Evolutionary conservation across 345 rosid species (phyloP), one percentile per base, ranked within the genome.

Genomic region (Salix suchowensis): DNA sequence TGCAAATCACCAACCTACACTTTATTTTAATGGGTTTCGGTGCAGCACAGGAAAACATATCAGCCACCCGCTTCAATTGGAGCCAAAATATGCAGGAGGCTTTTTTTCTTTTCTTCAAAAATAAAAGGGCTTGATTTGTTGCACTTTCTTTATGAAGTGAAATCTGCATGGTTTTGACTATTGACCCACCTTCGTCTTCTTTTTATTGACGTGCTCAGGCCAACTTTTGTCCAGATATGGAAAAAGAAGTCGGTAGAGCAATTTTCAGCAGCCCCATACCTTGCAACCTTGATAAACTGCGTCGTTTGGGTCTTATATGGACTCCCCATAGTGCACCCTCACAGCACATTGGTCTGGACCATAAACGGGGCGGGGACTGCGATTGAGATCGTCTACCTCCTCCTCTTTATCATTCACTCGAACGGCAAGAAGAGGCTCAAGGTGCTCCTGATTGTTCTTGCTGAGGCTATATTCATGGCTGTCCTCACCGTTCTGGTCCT

Each of bases 281-380:
- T 95, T 4, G 96, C 94, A n/a, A 87, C 97, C 37, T 76, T 92
- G 16, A 81, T 88, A 74, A 95, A 95, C 85, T 93, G 97, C 84
- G 42, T 88, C 88, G 81, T 88, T 18, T 95, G 98, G 98, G 88
- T 90, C 12, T 68, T 95, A 68, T 95, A 91, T 21, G 98, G 98
- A 0, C 87, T 93, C 9, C 98, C 98, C 5, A 54, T 79, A 79
- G 96, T 95, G 64, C 91, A 83, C 79, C 93, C 97, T 0, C 5
- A 93, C 70, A 93, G 91, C 85, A 76, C 71, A 34, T 77, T 93
- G 78, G 94, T 95, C 39, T 4, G 88, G 19, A 95, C 97, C 82
- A 93, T 93, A 42, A 95, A 93, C 46, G 94, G 89, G 2, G 2
- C 92, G 0, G 98, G 98, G 19, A 66, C 87, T 1, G 71, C 80